phyloP scores from a whole-genome alignment of 495 filamentous ascomycete genomes.

The Darksidea phi region DNA sequence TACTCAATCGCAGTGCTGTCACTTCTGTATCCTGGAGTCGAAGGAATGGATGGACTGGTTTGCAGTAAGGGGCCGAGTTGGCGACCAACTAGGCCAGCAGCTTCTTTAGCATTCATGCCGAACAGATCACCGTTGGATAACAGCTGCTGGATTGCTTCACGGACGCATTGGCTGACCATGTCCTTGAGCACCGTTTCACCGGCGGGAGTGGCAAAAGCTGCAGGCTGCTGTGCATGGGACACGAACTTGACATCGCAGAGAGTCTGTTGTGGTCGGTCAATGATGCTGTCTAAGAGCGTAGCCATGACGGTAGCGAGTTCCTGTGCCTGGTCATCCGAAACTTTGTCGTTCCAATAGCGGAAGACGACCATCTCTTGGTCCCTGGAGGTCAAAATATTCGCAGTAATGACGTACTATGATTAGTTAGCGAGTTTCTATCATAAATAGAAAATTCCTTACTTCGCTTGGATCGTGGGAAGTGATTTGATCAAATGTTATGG shows the following conservation, averaged over 20 bases:
- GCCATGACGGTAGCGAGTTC: conserved; percentile 2
- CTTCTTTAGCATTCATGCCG: too few species aligned
- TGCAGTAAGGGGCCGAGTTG: too few species aligned
- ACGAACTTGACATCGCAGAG: too few species aligned
- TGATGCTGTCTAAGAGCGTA: too few species aligned
- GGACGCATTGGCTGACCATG: conserved; percentile 24
- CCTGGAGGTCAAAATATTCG: conserved; percentile 8
- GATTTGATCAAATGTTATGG: conserved; percentile 7
- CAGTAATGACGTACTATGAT: conserved; percentile 8
- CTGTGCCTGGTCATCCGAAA: conserved; percentile 9
- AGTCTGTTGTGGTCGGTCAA: too few species aligned
- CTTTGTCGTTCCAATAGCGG: conserved; percentile 10
- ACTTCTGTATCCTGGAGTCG: too few species aligned
- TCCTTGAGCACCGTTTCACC: conserved; percentile 20
- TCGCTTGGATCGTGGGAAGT: conserved; percentile 17
- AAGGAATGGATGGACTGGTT: too few species aligned
- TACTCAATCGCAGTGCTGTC: too few species aligned
- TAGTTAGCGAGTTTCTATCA: too few species aligned
- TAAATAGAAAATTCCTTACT: conserved; percentile 15
- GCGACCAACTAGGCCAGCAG: too few species aligned
- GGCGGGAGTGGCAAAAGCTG: too few species aligned
- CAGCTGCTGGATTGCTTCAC: conserved; percentile 20
- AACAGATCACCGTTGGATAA: conserved; percentile 28
- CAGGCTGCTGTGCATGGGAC: too few species aligned
- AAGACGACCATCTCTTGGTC: conserved; percentile 9